Conservation (phyloP, 768 basidiomycete species). For the Phaeolepiota aurea region DNA sequence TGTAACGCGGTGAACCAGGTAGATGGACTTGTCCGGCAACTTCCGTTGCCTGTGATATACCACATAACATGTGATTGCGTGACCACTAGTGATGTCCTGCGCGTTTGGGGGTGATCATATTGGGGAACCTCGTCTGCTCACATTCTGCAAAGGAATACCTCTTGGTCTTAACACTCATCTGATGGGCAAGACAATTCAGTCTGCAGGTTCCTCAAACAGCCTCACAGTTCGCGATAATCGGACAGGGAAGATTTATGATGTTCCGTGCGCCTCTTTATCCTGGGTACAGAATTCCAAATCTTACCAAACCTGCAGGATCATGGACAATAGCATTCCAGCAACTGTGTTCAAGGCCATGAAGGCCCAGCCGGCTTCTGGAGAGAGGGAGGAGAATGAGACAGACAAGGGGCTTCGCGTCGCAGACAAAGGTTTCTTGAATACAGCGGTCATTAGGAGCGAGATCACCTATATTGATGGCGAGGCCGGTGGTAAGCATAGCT, state of each 20-base stretch:
- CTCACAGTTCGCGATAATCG: conserved; percentile 78
- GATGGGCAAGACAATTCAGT: too few relatives aligned
- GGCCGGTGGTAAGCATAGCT: conserved; percentile 47
- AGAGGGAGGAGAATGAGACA: conserved; percentile 77
- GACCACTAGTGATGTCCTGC: too few relatives aligned
- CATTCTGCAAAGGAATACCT: too few relatives aligned
- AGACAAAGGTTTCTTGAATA: conserved; percentile 79
- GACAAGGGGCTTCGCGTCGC: conserved; percentile 72
- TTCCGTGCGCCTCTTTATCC: conserved; percentile 47
- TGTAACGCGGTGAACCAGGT: too few relatives aligned
- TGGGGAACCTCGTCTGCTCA: too few relatives aligned
- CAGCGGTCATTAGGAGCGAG: conserved; percentile 68
- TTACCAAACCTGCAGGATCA: conserved; percentile 40
- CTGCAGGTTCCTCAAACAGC: too few relatives aligned
- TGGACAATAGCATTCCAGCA: conserved; percentile 71
- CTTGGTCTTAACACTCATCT: too few relatives aligned
- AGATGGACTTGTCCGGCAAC: too few relatives aligned
- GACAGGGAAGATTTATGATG: conserved; percentile 67
- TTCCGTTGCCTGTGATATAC: too few relatives aligned
- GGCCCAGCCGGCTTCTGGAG: conserved; percentile 46
- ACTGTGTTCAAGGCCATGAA: conserved; percentile 75
- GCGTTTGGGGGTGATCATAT: too few relatives aligned
- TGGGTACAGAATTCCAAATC: background rate
- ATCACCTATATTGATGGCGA: conserved; percentile 94
- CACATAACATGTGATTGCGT: too few relatives aligned